These are phyloP conservation scores for Magnaporthales sp. DNA, from an alignment of 2,329 filamentous ascomycete genomes.

Conservation along the genomic window DNA sequence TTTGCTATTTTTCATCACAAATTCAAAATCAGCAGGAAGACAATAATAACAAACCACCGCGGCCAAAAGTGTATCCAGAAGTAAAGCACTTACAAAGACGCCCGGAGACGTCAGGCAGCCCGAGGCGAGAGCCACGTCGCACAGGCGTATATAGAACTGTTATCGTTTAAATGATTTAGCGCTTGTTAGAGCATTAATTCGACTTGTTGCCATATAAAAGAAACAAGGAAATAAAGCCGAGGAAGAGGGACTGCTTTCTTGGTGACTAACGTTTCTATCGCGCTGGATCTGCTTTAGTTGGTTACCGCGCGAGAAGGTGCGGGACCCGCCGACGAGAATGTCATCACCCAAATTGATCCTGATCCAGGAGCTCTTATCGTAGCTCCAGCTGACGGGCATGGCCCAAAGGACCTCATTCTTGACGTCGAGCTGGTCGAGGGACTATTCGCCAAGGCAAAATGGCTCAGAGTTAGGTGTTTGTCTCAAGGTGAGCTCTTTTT, in stretches of 20 bases:
- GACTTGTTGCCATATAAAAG: too few species aligned
- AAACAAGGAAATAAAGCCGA: too few species aligned
- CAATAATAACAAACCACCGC: not conserved
- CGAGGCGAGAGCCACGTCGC: not conserved
- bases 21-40: not conserved
- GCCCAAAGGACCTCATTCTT: not conserved
- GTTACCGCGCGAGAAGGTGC: not conserved
- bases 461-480: not conserved
- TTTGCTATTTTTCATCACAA: not conserved
- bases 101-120: not conserved
- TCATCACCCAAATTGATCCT: not conserved
- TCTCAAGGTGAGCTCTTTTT: not conserved
- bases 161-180: too few species aligned
- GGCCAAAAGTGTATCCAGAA: not conserved
- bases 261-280: not conserved
- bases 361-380: not conserved
- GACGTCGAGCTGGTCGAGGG: not conserved
- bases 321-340: not conserved
- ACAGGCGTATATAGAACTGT: not conserved
- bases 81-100: not conserved
- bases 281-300: not conserved
- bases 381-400: not conserved
- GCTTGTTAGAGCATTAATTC: too few species aligned
- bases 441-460: not conserved
- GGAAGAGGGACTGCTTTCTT: too few species aligned